A percentile compares a stretch with the other conserved stretches of the same genome.
These are phyloP conservation scores for Patellifolia procumbens DNA, from an alignment of 179 eudicot genomes.

Conservation along the genomic window DNA sequence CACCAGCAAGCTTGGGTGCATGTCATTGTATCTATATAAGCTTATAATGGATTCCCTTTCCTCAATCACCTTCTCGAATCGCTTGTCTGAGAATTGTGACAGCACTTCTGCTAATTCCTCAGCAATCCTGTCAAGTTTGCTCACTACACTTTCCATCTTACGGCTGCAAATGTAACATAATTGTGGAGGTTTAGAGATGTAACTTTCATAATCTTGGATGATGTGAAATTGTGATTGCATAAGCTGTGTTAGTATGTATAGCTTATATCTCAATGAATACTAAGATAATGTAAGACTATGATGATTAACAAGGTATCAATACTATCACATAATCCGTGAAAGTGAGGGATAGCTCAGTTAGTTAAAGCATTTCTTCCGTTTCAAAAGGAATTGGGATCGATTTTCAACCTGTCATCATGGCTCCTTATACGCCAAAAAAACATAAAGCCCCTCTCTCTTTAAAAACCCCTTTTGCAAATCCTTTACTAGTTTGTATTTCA, in stretches of 20 bases:
- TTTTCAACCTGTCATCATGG: too few species aligned
- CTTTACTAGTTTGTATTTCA: too few species aligned
- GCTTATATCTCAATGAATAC: neutral
- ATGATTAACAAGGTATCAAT: neutral
- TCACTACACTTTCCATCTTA: slow-evolving; percentile 56
- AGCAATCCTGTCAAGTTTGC: slow-evolving; percentile 52
- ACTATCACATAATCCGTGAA: neutral
- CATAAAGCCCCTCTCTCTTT: too few species aligned
- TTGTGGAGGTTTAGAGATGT: neutral
- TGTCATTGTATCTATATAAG: slow-evolving; percentile 49
- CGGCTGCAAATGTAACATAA: slow-evolving; percentile 41
- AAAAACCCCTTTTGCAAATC: too few species aligned
- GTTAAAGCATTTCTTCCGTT: too few species aligned
- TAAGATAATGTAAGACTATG: neutral
- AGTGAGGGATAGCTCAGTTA: too few species aligned
- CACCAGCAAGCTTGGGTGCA: slow-evolving; percentile 38
- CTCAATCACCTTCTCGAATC: slow-evolving; percentile 39
- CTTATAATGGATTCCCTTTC: slow-evolving; percentile 51
- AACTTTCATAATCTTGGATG: neutral
- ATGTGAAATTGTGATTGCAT: neutral
- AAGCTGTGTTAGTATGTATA: neutral
- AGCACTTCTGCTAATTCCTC: slow-evolving; percentile 54
- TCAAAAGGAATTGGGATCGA: too few species aligned
- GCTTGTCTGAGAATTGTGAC: slow-evolving; percentile 29
- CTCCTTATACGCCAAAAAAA: too few species aligned